phyloP scores from a whole-genome alignment of 2,329 filamentous ascomycete species.

The Chalaropsis thielavioides region DNA sequence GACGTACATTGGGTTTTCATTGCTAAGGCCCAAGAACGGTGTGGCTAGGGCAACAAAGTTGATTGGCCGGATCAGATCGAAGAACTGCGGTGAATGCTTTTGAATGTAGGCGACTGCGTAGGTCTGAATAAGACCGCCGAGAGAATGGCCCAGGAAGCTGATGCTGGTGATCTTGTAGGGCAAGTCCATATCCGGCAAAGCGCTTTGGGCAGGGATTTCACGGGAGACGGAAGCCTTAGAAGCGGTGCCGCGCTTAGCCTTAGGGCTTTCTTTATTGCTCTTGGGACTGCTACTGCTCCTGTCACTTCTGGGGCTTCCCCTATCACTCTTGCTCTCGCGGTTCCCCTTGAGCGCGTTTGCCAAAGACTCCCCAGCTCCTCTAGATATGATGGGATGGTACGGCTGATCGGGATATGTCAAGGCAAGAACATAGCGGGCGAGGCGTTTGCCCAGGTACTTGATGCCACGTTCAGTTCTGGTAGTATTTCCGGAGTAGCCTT shows the following conservation, averaged over 20 bases:
- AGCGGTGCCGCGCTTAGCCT: not conserved
- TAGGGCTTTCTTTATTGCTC: not conserved
- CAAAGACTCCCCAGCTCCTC: slow-evolving; percentile 34
- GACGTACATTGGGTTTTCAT: slow-evolving; percentile 94
- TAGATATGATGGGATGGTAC: slow-evolving; percentile 49
- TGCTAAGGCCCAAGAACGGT: slow-evolving; percentile 80
- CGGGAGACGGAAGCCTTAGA: not conserved
- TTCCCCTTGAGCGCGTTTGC: slow-evolving; percentile 28
- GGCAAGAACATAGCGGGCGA: slow-evolving; percentile 78
- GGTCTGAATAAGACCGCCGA: slow-evolving; percentile 79
- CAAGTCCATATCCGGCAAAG: slow-evolving; percentile 12
- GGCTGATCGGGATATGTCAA: slow-evolving; percentile 93
- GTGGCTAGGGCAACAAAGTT: slow-evolving; percentile 85
- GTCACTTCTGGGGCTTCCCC: not conserved
- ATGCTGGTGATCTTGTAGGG: slow-evolving; percentile 84
- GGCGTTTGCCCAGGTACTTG: slow-evolving; percentile 87
- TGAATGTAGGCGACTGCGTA: slow-evolving; percentile 95
- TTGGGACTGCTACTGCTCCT: not conserved
- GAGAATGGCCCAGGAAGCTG: slow-evolving; percentile 83
- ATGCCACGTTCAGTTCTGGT: slow-evolving; percentile 88
- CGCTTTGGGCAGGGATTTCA: slow-evolving; percentile 25
- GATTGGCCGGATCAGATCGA: slow-evolving; percentile 68
- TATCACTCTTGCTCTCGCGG: slow-evolving; percentile 16
- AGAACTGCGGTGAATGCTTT: slow-evolving; percentile 86
- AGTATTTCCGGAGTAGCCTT: slow-evolving; percentile 80